Percentiles rank a stretch among this genome's conserved stretches.
phyloP scores from a whole-genome alignment of 73 alveolate species.

The Paramecium bursaria region DNA sequence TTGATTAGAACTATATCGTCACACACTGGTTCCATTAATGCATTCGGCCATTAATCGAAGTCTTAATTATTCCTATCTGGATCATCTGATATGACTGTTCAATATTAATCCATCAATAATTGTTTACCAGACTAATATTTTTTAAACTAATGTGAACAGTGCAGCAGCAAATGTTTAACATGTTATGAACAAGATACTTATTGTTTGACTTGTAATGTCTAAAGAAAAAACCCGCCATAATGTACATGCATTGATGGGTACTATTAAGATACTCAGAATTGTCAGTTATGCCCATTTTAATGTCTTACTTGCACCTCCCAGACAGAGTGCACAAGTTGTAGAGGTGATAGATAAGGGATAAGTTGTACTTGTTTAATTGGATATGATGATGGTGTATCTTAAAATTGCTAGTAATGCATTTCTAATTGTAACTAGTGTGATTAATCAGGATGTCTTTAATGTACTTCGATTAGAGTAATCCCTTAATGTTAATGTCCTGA shows the following conservation, averaged over 20 bases:
- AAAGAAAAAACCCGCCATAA: neutral
- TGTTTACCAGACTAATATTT: neutral
- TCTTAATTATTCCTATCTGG: neutral
- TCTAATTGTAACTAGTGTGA: neutral
- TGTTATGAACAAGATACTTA: neutral
- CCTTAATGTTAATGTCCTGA: neutral
- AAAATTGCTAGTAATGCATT: neutral
- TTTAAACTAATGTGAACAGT: neutral
- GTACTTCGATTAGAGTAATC: neutral
- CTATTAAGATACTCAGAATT: too few species aligned
- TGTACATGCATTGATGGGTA: neutral
- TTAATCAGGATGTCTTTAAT: neutral
- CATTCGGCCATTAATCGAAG: neutral
- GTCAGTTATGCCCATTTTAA: neutral
- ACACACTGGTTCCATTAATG: neutral
- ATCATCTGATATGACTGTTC: neutral
- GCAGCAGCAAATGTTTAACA: neutral
- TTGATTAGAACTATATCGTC: neutral
- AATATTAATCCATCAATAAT: neutral
- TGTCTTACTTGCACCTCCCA: neutral
- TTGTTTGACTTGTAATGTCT: neutral
- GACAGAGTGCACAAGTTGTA: neutral
- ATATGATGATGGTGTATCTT: neutral
- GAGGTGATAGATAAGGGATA: neutral
- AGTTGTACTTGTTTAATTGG: neutral